phyloP scores from a whole-genome alignment of 306 rosid species.

The Cotoneaster glaucophyllus region DNA sequence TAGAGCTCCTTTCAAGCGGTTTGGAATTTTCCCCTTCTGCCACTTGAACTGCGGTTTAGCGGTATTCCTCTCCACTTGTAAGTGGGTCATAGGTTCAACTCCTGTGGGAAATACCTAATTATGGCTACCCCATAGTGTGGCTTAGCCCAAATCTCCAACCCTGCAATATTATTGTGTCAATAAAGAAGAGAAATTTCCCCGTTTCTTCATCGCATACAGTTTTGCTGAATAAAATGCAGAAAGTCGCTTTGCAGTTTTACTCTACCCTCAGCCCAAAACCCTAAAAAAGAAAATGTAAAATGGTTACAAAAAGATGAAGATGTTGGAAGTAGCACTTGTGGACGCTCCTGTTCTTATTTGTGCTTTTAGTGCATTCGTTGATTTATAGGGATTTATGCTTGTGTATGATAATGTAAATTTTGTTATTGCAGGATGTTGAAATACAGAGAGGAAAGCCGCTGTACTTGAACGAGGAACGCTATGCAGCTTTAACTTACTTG shows the following conservation, averaged over 20 bases:
- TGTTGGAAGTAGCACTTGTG: background rate
- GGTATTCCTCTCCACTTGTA: background rate
- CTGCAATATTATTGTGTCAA: background rate
- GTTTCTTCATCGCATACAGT: background rate
- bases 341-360: background rate
- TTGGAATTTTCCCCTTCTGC: background rate
- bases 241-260: background rate
- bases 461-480: conserved; percentile 81
- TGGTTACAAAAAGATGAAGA: background rate
- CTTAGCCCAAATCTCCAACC: background rate
- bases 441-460: conserved; percentile 90
- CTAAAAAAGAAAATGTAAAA: background rate
- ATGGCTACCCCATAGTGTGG: background rate
- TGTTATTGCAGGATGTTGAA: conserved; percentile 57
- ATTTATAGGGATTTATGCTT: background rate
- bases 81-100: background rate
- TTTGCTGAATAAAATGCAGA: background rate
- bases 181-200: background rate
- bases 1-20: background rate
- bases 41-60: background rate
- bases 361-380: background rate
- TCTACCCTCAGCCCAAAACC: background rate
- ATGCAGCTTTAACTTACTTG: conserved; percentile 85
- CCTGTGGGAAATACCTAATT: background rate
- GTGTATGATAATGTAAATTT: background rate